Conservation (phyloP, 1,284 basidiomycete species). For the Ceraceosorus guamensis region DNA sequence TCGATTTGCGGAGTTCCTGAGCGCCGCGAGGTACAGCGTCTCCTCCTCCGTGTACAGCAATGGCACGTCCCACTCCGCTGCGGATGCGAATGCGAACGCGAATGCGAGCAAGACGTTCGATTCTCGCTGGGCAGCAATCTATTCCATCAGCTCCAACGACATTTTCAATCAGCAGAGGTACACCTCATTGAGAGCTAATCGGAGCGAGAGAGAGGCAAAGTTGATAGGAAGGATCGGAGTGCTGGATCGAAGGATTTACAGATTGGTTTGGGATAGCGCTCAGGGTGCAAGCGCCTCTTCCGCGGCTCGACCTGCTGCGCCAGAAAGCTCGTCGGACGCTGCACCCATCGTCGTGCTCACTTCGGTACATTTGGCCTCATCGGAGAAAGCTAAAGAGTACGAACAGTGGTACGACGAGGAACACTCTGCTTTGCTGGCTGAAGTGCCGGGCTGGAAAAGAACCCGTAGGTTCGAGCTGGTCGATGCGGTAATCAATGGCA, state of each 20-base stretch:
- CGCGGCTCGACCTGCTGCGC: not conserved
- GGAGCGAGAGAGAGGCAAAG: constrained; percentile 46
- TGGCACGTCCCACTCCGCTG: not conserved
- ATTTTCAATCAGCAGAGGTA: constrained; percentile 45
- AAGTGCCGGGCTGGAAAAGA: constrained; percentile 33
- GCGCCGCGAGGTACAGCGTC: constrained; percentile 14
- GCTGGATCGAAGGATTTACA: constrained; percentile 48
- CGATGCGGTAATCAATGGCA: constrained; percentile 22
- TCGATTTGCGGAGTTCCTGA: constrained; percentile 14
- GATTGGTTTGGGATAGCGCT: constrained; percentile 28
- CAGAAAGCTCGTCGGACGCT: constrained; percentile 12
- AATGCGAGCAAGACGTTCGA: not conserved
- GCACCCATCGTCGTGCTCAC: constrained; percentile 20
- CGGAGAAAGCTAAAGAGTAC: constrained; percentile 13
- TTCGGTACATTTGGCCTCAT: constrained; percentile 16
- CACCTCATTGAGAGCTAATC: constrained; percentile 41
- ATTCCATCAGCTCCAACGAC: constrained; percentile 42
- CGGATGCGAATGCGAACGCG: not conserved
- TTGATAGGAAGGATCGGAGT: constrained; percentile 44
- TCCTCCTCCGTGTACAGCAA: constrained; percentile 1
- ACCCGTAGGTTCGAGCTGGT: constrained; percentile 30
- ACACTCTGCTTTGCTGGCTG: constrained; percentile 21
- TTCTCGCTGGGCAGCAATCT: constrained; percentile 45
- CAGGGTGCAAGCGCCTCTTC: constrained; percentile 5
- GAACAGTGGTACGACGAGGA: constrained; percentile 31